A percentile compares a stretch with the other conserved stretches of the same genome.
Evolutionary conservation across 1,284 basidiomycete species (phyloP).

Genomic region (Sparassis latifolia): DNA sequence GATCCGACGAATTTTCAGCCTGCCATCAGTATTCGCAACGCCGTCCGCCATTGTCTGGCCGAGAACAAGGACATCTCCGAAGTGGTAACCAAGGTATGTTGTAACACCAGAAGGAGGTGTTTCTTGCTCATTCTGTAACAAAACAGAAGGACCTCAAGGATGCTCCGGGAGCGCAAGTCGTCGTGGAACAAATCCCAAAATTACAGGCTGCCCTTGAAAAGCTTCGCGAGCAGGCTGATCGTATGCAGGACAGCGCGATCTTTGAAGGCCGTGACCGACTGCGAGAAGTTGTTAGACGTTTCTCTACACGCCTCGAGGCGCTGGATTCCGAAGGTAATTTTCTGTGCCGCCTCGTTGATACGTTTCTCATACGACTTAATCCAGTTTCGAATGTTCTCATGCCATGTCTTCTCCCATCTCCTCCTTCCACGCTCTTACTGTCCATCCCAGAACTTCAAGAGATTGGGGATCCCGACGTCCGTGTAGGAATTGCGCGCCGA

Average conservation of each 20-base stretch:
- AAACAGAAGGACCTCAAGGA: too few relatives aligned
- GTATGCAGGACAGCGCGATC: too few relatives aligned
- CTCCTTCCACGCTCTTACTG: conserved; percentile 46
- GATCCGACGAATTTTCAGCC: conserved; percentile 73
- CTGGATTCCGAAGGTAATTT: conserved; percentile 19
- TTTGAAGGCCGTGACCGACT: conserved; percentile 5
- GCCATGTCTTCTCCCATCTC: conserved; percentile 32
- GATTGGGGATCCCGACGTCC: conserved; percentile 32
- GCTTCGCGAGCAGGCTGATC: too few relatives aligned
- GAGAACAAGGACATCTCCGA: background rate
- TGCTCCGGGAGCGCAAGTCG: too few relatives aligned
- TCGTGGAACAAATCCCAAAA: too few relatives aligned
- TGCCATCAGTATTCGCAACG: conserved; percentile 60
- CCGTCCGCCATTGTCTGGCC: conserved; percentile 40
- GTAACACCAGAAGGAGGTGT: too few relatives aligned
- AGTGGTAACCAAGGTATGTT: too few relatives aligned
- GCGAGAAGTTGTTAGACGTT: conserved; percentile 11
- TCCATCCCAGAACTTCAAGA: conserved; percentile 26
- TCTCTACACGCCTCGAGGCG: conserved; percentile 11
- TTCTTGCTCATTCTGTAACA: too few relatives aligned
- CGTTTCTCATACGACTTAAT: background rate
- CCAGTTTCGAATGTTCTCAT: conserved; percentile 28
- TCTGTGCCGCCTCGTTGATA: too few relatives aligned
- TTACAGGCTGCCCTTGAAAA: too few relatives aligned
- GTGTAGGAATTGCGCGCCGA: conserved; percentile 46